Conservation (phyloP, 306 rosid genomes). For the Argentina anserina region DNA sequence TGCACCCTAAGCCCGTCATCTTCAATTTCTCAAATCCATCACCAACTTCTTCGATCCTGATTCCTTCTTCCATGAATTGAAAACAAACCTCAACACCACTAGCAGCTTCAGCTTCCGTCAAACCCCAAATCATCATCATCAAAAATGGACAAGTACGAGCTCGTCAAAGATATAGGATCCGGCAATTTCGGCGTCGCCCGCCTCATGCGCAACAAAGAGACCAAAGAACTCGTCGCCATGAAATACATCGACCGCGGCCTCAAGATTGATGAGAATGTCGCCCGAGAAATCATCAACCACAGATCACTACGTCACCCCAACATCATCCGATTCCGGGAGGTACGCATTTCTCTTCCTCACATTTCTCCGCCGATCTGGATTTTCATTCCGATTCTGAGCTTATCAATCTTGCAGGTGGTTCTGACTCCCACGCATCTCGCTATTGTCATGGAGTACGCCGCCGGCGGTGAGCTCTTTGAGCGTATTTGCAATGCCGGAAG, state of each 20-base stretch:
- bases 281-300: constrained; percentile 79
- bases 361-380: too few relatives aligned
- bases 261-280: constrained; percentile 83
- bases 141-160: constrained; percentile 78
- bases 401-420: constrained; percentile 72
- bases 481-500: constrained; percentile 76
- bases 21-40: too few relatives aligned
- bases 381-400: too few relatives aligned
- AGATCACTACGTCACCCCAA: constrained; percentile 78
- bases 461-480: constrained; percentile 85
- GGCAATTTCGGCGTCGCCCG: constrained; percentile 87
- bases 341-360: not conserved
- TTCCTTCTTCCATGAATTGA: too few relatives aligned
- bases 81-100: too few relatives aligned
- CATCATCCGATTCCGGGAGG: constrained; percentile 81
- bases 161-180: constrained; percentile 80
- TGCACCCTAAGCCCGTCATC: too few relatives aligned
- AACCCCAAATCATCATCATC: too few relatives aligned
- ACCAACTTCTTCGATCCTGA: too few relatives aligned
- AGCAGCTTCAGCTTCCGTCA: not conserved
- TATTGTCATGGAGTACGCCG: constrained; percentile 89
- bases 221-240: constrained; percentile 82
- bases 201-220: constrained; percentile 66
- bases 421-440: constrained; percentile 85
- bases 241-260: constrained; percentile 70